Percentiles rank a stretch among this genome's conserved stretches.
phyloP scores from a whole-genome alignment of 2,329 filamentous ascomycete species.

The Epicoccum sorghinum region DNA sequence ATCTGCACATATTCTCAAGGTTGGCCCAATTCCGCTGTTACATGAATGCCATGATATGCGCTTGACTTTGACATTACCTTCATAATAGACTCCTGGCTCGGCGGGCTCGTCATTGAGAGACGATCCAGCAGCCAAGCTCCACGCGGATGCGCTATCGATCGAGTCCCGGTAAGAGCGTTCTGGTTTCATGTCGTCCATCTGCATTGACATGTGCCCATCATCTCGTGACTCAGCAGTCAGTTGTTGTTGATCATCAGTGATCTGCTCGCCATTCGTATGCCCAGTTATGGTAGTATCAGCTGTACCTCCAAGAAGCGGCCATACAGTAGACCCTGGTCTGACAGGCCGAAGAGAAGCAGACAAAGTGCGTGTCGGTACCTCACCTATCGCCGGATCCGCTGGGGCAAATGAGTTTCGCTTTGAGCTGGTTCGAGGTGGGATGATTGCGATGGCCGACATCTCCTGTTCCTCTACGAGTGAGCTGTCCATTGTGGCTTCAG shows the following conservation, averaged over 20 bases:
- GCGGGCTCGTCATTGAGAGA: constrained; percentile 15
- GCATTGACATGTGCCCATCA: neutral
- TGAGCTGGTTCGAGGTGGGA: constrained; percentile 26
- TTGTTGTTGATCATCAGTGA: too few species aligned
- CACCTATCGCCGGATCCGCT: neutral
- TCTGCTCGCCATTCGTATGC: neutral
- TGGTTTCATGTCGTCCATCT: neutral
- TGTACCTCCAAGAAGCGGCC: constrained; percentile 18
- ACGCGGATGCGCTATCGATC: constrained; percentile 8
- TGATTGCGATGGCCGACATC: neutral
- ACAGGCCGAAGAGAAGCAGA: constrained; percentile 1
- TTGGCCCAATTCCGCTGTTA: constrained; percentile 21
- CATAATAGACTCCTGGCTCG: constrained; percentile 3
- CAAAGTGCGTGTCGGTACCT: neutral
- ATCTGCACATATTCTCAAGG: constrained; percentile 31
- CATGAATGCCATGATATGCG: constrained; percentile 27
- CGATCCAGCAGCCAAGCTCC: constrained; percentile 12
- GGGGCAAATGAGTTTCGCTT: constrained; percentile 23
- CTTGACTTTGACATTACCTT: constrained; percentile 23
- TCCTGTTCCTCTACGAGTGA: constrained; percentile 11
- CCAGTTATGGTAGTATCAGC: neutral
- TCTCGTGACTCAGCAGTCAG: neutral
- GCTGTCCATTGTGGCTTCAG: constrained; percentile 11
- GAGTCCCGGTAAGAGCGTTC: constrained; percentile 2
- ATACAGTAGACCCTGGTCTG: constrained; percentile 16